Conservation (phyloP, 139 green algal species). For the Picochlorum sp. region DNA sequence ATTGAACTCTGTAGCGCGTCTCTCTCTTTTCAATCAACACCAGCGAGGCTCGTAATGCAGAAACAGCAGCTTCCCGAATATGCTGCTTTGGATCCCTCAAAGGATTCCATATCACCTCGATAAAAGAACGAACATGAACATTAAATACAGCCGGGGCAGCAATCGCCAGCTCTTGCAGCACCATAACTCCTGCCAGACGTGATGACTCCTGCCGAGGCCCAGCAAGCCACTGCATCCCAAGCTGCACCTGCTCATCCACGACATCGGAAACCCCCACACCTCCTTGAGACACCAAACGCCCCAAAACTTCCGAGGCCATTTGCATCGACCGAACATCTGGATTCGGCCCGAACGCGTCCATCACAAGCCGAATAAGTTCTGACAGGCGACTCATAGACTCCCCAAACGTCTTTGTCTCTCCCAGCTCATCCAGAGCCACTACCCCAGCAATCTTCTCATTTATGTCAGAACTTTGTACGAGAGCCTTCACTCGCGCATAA, state of each 20-base stretch:
- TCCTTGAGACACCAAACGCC: conserved; percentile 64
- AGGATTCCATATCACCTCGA: conserved; percentile 80
- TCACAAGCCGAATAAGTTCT: conserved; percentile 53
- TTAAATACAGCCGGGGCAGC: conserved; percentile 96
- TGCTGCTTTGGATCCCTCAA: conserved; percentile 69
- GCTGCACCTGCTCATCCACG: conserved; percentile 67
- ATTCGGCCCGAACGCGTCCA: conserved; percentile 39
- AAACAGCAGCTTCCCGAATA: conserved; percentile 68
- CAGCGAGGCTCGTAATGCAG: conserved; percentile 77
- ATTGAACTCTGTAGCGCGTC: conserved; percentile 95
- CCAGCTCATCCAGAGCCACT: conserved; percentile 83
- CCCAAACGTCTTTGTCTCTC: conserved; percentile 58
- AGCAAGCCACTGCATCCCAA: conserved; percentile 49
- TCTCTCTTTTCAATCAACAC: conserved; percentile 92
- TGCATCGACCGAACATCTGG: conserved; percentile 43
- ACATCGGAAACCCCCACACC: conserved; percentile 74
- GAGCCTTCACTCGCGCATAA: conserved; percentile 44
- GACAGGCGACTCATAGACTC: conserved; percentile 50
- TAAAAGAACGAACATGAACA: conserved; percentile 88
- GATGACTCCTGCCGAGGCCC: conserved; percentile 32
- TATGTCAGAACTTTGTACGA: conserved; percentile 47
- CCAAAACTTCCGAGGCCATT: conserved; percentile 56
- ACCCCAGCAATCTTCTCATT: conserved; percentile 64
- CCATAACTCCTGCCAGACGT: conserved; percentile 60
- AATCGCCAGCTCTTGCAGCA: conserved; percentile 78